Evolutionary conservation across 2,329 filamentous ascomycete species (phyloP).

Genomic region (Ascochyta pisi): DNA sequence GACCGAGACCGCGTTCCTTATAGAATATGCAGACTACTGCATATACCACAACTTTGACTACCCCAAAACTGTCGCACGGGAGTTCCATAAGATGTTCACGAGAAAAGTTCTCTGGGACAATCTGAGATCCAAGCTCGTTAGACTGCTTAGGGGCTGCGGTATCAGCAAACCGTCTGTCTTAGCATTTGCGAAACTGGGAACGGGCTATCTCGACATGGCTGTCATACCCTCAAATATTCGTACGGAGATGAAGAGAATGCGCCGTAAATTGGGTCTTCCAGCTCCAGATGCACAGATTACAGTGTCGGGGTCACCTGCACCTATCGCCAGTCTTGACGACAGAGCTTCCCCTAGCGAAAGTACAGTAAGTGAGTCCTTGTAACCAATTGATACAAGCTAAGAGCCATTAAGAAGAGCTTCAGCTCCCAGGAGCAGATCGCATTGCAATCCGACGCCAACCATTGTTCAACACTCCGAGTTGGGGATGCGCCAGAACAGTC

Average conservation of each 20-base stretch:
- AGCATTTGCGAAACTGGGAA: background rate
- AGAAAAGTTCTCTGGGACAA: background rate
- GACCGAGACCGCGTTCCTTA: background rate
- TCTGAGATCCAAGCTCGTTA: background rate
- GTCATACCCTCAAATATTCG: background rate
- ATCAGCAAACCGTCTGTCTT: background rate
- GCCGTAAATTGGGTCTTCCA: background rate
- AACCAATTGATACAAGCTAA: background rate
- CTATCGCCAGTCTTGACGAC: background rate
- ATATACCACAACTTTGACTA: background rate
- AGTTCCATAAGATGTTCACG: background rate
- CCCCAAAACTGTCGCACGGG: background rate
- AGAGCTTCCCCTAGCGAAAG: background rate
- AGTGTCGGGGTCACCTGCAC: background rate
- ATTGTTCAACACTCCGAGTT: background rate
- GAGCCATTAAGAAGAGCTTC: background rate
- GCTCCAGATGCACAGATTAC: background rate
- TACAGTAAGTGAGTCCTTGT: background rate
- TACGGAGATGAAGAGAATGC: background rate
- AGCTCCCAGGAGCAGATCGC: background rate
- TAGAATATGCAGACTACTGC: slow-evolving; percentile 2
- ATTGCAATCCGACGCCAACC: background rate
- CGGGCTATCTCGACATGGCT: background rate
- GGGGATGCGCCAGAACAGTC: background rate
- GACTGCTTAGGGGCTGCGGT: background rate